A percentile compares a stretch with the other conserved stretches of the same genome.
Evolutionary conservation across 805 yeast species (phyloP).

Genomic region (Candida xiaguanensis): DNA sequence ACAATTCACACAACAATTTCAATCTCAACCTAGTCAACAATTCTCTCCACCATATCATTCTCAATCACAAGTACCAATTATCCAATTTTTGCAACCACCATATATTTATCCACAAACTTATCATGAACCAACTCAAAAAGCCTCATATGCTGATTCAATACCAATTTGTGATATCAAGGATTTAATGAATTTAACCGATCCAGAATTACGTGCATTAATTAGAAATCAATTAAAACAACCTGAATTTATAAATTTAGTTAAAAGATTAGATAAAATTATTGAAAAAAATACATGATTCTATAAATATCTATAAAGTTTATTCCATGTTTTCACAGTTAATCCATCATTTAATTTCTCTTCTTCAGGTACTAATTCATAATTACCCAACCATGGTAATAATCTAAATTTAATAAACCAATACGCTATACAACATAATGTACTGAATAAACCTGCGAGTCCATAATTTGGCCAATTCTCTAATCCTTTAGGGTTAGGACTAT

Average conservation of each 20-base stretch:
- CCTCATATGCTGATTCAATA: background rate
- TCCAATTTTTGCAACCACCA: background rate
- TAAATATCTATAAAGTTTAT: conserved; percentile 21
- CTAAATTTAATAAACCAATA: conserved; percentile 57
- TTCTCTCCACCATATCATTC: background rate
- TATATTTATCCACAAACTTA: background rate
- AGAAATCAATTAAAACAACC: conserved; percentile 8
- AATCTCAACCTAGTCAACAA: background rate
- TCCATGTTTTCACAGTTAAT: conserved; percentile 54
- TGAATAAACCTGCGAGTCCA: conserved; percentile 42
- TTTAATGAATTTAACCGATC: conserved; percentile 6
- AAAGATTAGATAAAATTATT: conserved; percentile 11
- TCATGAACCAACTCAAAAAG: background rate
- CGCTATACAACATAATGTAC: conserved; percentile 40
- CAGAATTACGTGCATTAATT: conserved; percentile 1
- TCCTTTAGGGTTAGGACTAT: conserved; percentile 38
- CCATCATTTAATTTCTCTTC: conserved; percentile 52
- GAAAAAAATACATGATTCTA: conserved; percentile 1
- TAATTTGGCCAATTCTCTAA: conserved; percentile 46
- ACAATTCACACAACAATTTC: background rate
- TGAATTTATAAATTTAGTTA: conserved; percentile 10
- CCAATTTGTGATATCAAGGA: conserved; percentile 4
- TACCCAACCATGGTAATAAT: conserved; percentile 42
- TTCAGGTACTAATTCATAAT: conserved; percentile 43
- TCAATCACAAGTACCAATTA: conserved; percentile 1